Conservation (phyloP, 192 early-diverging fungal species). For the Cetraspora pellucida region DNA sequence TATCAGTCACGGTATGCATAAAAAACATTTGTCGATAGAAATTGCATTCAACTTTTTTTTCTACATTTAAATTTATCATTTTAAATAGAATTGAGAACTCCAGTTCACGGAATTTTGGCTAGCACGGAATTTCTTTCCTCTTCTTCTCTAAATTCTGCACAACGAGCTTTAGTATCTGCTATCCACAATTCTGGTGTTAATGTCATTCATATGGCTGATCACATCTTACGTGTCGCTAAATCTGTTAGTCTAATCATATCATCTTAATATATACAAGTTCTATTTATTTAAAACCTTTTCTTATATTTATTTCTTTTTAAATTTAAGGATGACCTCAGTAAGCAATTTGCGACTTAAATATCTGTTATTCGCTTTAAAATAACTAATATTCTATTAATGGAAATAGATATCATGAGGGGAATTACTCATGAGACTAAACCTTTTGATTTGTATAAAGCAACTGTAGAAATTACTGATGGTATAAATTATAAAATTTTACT, state of each 20-base stretch:
- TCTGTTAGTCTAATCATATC: not conserved
- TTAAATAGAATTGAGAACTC: conserved; percentile 9
- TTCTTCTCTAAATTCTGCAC: not conserved
- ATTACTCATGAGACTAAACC: too few species aligned
- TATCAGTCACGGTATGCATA: not conserved
- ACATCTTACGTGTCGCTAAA: not conserved
- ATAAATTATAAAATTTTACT: conserved; percentile 15
- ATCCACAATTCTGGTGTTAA: not conserved
- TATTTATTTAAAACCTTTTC: not conserved
- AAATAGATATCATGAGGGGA: not conserved
- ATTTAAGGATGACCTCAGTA: not conserved
- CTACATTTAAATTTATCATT: not conserved
- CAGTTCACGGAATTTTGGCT: conserved; percentile 12
- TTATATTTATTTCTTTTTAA: not conserved
- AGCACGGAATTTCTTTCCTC: not conserved
- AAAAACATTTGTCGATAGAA: not conserved
- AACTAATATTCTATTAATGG: not conserved
- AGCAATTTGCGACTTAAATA: not conserved
- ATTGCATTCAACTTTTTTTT: too few species aligned
- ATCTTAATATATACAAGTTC: not conserved
- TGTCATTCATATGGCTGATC: conserved; percentile 11
- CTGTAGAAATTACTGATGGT: not conserved
- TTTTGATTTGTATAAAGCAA: not conserved
- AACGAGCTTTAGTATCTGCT: not conserved
- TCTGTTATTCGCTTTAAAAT: not conserved